Base-by-base conservation (phyloP, 2,329 filamentous ascomycete species). In the Arachnomyces sp. region DNA sequence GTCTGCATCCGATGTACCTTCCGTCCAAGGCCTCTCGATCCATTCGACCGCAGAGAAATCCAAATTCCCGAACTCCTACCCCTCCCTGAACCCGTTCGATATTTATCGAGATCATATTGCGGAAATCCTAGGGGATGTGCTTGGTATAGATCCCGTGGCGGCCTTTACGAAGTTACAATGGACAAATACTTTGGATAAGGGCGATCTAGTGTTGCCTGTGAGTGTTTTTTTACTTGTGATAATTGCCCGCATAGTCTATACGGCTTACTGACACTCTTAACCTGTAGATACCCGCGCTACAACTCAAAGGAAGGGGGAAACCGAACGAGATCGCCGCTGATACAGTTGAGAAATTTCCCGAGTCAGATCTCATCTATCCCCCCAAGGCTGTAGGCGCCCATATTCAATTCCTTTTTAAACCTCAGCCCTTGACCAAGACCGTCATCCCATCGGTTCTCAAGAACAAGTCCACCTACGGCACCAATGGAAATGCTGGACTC, bases 391-490 rank as follows among this genome's bases (percentile, higher is more conserved):
- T 72, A 36, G 79, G 77, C 44, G 71, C 74, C 7, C 80, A 80
- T 47, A 63, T 85, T 9, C 73, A 75, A 40, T 82, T 84, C 62
- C 80, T 81, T 62, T 83, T 81, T 69, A 77, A 78, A 53, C 68
- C 75, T 0, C 60, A 65, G 12, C 66, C 72, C 6, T 67, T 84
- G 15, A 71, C 71, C 7, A 67, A 70, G 25, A 66, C 79, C 14
- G 67, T 84, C 9, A 57, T 85, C 4, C 70, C 73, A 3, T 74
- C 74, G 43, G 76, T 84, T 37, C 65, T 77, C 43, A 72, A 75
- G 50, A 69, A 75, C 32, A 72, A 72, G 44, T 55, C 61, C 2
- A 61, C 66, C 14, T 85, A 76, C 53, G 82, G 82, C 42, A 73
- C 73, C 49, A 79, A 83, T 57, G 66, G 69, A 13, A 68, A 68